Evolutionary conservation across 345 rosid species (phyloP).

Genomic region (Excoecaria agallocha): DNA sequence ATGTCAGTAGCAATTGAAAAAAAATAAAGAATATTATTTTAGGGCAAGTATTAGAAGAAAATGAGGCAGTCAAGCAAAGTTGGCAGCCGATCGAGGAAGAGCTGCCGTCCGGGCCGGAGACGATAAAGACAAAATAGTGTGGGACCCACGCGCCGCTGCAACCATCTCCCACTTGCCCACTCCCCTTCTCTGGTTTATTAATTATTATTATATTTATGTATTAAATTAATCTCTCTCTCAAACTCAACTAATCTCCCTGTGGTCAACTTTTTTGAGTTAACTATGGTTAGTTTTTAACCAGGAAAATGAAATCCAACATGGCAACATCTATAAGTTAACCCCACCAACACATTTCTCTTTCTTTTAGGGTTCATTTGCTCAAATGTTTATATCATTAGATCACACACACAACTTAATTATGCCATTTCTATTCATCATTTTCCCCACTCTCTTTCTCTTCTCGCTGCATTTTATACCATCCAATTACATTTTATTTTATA

Average conservation of each 20-base stretch:
- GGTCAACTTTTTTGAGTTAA: conserved; percentile 40
- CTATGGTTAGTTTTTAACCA: conserved; percentile 35
- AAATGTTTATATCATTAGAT: conserved; percentile 20
- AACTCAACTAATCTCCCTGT: conserved; percentile 21
- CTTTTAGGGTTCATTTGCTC: conserved; percentile 32
- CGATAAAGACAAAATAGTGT: conserved; percentile 18
- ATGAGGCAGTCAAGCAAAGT: conserved; percentile 23
- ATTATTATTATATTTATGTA: background rate
- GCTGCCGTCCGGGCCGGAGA: conserved; percentile 32
- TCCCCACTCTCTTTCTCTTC: background rate
- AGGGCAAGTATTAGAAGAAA: no score
- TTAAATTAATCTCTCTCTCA: background rate
- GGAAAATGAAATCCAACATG: conserved; percentile 18
- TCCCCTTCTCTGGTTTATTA: background rate
- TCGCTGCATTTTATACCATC: conserved; percentile 16
- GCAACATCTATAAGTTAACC: conserved; percentile 27
- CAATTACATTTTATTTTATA: background rate
- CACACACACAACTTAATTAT: background rate
- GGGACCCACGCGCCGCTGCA: conserved; percentile 55
- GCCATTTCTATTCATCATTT: background rate
- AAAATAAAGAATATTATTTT: background rate
- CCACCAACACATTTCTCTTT: conserved; percentile 31
- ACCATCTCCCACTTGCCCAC: conserved; percentile 30
- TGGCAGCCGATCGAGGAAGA: conserved; percentile 15
- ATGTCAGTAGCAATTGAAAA: no score